Base-by-base conservation (phyloP, 352 stramenopile species). In the Globisporangium perplexum region DNA sequence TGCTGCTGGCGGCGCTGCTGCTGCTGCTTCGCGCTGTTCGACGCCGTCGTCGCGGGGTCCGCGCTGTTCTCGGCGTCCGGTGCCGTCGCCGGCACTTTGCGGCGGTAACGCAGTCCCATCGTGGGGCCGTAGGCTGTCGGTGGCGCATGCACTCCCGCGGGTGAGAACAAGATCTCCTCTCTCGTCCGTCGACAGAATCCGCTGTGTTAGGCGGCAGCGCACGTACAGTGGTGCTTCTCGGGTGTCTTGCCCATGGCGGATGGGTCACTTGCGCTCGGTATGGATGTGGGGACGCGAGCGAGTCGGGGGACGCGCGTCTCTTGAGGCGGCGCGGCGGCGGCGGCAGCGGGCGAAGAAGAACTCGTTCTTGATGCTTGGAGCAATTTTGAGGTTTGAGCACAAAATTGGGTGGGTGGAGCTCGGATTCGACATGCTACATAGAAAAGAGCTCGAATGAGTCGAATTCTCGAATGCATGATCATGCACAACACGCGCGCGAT, bases 201-300 rank as follows among this genome's bases (percentile, higher is more conserved):
- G n/a, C n/a, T n/a, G n/a, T n/a, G n/a, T n/a, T n/a, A n/a, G n/a
- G n/a, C n/a, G n/a, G n/a, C n/a, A n/a, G n/a, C n/a, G n/a, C 14
- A 42, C 14, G 31, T 30, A 28, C 26, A 5, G 26, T 30, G 26
- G 26, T 64, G 67, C 60, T 61, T 71, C 60, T 81, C 69, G 28
- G 69, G 66, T 15, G 68, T 75, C 59, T 82, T 87, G 58, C 63
- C 67, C 73, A 84, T 87, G 53, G 14, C 46, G 43, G 6, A 31
- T 36, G 14, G 17, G 45, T 39, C 23, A 30, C 24, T 48, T 26
- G 38, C 10, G 47, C 38, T 22, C 26, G 11, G 12, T 50, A 12
- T 42, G 5, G 14, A 17, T 23, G 38, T 43, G 39, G 39, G 39
- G 39, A n/a, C n/a, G n/a, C n/a, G n/a, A n/a, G n/a, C n/a, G n/a